A percentile compares a stretch with the other conserved stretches of the same genome.
phyloP scores from a whole-genome alignment of 2,329 filamentous ascomycete genomes.

The Xylaria sp. region DNA sequence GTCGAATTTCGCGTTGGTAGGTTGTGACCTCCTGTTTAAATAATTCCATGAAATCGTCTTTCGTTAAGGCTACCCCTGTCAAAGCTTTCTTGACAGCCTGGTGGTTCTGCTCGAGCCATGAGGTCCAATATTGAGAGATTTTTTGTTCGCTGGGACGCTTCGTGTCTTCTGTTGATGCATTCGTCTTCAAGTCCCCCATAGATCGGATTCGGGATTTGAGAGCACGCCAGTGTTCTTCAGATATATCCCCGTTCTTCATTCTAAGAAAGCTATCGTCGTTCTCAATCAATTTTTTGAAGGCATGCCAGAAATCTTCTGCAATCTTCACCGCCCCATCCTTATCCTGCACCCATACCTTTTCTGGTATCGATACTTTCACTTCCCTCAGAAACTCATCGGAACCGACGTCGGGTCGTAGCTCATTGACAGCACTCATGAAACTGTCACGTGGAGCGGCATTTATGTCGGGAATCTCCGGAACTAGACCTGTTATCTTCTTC shows the following conservation, averaged over 20 bases:
- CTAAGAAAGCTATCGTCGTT: conserved; percentile 61
- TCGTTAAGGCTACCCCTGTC: conserved; percentile 46
- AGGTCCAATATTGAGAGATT: conserved; percentile 59
- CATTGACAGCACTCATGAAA: neutral
- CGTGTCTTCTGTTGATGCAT: conserved; percentile 1
- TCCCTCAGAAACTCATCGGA: conserved; percentile 47
- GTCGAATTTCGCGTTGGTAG: conserved; percentile 41
- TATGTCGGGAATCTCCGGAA: conserved; percentile 24
- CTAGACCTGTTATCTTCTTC: conserved; percentile 17
- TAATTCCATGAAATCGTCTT: conserved; percentile 51
- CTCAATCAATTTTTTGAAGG: conserved; percentile 66
- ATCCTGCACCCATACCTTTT: conserved; percentile 65
- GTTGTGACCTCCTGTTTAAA: conserved; percentile 50
- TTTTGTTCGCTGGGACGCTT: conserved; percentile 23
- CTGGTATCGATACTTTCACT: conserved; percentile 64
- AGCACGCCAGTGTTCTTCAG: conserved; percentile 60
- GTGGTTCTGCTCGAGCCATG: conserved; percentile 64
- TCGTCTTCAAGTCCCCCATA: conserved; percentile 45
- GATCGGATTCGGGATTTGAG: conserved; percentile 56
- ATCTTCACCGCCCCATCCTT: conserved; percentile 65
- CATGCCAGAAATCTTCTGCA: conserved; percentile 72
- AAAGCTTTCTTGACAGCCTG: conserved; percentile 53
- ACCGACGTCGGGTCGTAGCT: neutral
- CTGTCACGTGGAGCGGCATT: neutral
- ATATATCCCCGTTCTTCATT: conserved; percentile 57